Evolutionary conservation across 257 asterid species (phyloP).

Genomic region (Jacaranda mimosifolia): DNA sequence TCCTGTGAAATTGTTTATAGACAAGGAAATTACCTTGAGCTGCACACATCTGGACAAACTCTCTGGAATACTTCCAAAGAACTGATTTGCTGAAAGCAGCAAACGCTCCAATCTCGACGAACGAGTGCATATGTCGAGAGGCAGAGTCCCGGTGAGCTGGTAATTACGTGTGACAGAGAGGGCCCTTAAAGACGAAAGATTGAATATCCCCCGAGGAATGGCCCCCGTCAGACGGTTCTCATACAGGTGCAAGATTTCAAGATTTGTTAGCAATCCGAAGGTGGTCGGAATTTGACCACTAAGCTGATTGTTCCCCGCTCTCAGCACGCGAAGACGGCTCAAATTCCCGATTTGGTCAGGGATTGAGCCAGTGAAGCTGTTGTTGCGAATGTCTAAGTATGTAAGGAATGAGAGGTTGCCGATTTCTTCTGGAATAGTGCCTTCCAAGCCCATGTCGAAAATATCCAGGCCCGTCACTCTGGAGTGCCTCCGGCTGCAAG

Average conservation of each 20-base stretch:
- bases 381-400: neutral
- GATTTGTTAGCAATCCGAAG: neutral
- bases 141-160: neutral
- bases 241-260: neutral
- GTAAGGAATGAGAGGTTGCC: conserved; percentile 28
- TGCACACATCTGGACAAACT: neutral
- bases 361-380: conserved; percentile 5
- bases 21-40: neutral
- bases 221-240: neutral
- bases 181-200: neutral
- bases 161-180: neutral
- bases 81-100: neutral
- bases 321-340: conserved; percentile 5
- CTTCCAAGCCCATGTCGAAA: neutral
- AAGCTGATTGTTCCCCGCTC: neutral
- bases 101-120: neutral
- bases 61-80: neutral
- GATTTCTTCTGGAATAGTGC: conserved; percentile 9
- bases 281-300: neutral
- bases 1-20: conserved; percentile 16
- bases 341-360: neutral
- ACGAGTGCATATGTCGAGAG: neutral
- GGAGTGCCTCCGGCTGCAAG: conserved; percentile 25
- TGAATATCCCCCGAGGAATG: neutral
- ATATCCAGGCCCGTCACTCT: conserved; percentile 17